Conservation (phyloP, 148 eudicot species). For the Dianthus caryophyllus region DNA sequence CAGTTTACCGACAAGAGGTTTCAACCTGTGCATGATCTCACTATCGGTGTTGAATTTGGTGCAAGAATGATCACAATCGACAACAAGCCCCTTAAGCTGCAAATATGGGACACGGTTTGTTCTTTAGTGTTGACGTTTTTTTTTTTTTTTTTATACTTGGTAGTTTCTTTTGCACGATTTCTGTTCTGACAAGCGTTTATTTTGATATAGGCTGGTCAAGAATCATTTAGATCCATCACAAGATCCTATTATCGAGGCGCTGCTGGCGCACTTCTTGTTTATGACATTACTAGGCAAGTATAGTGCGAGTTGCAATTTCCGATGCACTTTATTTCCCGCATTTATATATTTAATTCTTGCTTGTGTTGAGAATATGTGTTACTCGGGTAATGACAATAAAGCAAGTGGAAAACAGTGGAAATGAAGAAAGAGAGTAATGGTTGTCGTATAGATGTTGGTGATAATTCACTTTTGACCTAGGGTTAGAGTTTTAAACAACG, state of each 20-base stretch:
- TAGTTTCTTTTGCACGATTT: neutral
- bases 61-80: constrained; percentile 47
- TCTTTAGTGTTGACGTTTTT: too few species aligned
- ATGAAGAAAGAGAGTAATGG: too few species aligned
- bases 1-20: constrained; percentile 47
- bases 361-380: too few species aligned
- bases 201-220: constrained; percentile 43
- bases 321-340: neutral
- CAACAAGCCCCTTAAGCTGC: constrained; percentile 42
- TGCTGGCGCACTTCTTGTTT: constrained; percentile 45
- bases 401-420: too few species aligned
- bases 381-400: too few species aligned
- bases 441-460: too few species aligned
- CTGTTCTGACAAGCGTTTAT: constrained; percentile 11
- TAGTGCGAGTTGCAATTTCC: neutral
- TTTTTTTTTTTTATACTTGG: too few species aligned
- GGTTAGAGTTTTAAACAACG: too few species aligned
- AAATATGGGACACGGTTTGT: constrained; percentile 44
- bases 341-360: neutral
- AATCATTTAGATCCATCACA: constrained; percentile 42
- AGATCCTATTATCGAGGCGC: constrained; percentile 46
- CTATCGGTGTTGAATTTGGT: constrained; percentile 48
- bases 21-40: constrained; percentile 43
- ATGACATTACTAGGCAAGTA: constrained; percentile 41
- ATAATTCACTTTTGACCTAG: too few species aligned